Evolutionary conservation across 352 stramenopile genomes (phyloP).

Genomic region (Globisporangium acanthophoron): DNA sequence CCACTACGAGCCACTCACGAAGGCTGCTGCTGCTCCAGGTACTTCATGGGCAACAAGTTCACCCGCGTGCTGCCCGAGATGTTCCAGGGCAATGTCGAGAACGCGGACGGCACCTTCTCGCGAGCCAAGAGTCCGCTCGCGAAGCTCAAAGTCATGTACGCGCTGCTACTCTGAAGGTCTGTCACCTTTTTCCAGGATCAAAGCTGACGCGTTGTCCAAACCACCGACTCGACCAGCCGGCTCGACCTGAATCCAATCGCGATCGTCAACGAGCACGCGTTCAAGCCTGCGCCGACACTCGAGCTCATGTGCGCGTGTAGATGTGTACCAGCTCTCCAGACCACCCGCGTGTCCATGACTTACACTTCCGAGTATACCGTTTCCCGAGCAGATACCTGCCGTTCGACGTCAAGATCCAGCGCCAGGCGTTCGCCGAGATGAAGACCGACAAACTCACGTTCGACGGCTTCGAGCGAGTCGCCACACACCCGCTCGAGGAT

Average conservation of each 20-base stretch:
- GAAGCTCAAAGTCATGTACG: slow-evolving; percentile 70
- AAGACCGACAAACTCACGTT: slow-evolving; percentile 65
- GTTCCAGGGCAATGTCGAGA: slow-evolving; percentile 50
- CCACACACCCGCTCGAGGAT: slow-evolving; percentile 46
- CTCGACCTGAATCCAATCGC: slow-evolving; percentile 68
- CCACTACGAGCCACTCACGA: not conserved
- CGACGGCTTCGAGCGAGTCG: slow-evolving; percentile 53
- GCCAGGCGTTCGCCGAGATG: slow-evolving; percentile 67
- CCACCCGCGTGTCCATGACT: not conserved
- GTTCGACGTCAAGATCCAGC: slow-evolving; percentile 72
- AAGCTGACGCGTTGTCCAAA: not conserved
- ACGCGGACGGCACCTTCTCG: slow-evolving; percentile 49
- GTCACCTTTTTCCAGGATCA: too few species aligned
- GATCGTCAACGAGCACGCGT: slow-evolving; percentile 75
- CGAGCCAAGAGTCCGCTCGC: slow-evolving; percentile 33
- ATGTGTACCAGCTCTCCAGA: not conserved
- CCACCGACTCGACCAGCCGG: slow-evolving; percentile 21
- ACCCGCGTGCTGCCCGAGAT: slow-evolving; percentile 54
- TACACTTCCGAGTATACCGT: not conserved
- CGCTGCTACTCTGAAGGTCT: not conserved
- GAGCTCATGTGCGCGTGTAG: slow-evolving; percentile 46
- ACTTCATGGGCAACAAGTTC: slow-evolving; percentile 72
- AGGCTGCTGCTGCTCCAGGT: slow-evolving; percentile 22
- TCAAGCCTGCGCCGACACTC: slow-evolving; percentile 39
- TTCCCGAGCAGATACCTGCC: slow-evolving; percentile 43